Conservation (phyloP, 1,284 basidiomycete species). For the Anthracocystis setariae region DNA sequence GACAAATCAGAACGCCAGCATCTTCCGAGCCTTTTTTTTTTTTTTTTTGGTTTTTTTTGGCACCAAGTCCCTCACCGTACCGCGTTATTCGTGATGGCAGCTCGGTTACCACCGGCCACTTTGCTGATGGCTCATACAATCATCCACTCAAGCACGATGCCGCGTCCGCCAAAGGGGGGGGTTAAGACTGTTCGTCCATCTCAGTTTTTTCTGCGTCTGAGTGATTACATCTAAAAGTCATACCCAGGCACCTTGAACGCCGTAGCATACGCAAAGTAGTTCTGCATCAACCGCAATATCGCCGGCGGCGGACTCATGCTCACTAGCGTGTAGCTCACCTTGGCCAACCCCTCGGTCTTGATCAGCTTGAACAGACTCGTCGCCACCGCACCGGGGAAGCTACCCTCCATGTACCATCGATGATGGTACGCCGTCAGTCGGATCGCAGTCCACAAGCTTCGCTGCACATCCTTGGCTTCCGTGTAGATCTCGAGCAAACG, state of each 20-base stretch:
- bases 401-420: slow-evolving; percentile 70
- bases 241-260: slow-evolving; percentile 46
- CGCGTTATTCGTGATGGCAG: too few species aligned
- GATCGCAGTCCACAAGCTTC: slow-evolving; percentile 89
- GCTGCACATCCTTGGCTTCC: slow-evolving; percentile 89
- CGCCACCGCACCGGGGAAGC: slow-evolving; percentile 89
- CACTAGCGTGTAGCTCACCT: slow-evolving; percentile 90
- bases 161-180: too few species aligned
- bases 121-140: too few species aligned
- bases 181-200: too few species aligned
- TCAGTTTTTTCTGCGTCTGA: background rate
- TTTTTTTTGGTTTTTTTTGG: too few species aligned
- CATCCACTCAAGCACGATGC: too few species aligned
- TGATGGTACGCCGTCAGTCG: slow-evolving; percentile 90
- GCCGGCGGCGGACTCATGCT: slow-evolving; percentile 75
- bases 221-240: slow-evolving; percentile 28
- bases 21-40: background rate
- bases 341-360: slow-evolving; percentile 90
- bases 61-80: too few species aligned
- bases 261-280: slow-evolving; percentile 51
- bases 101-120: too few species aligned
- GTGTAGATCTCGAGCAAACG: slow-evolving; percentile 94
- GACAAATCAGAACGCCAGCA: background rate
- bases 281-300: slow-evolving; percentile 54
- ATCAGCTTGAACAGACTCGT: slow-evolving; percentile 91